phyloP scores from a whole-genome alignment of 2,329 filamentous ascomycete genomes.

The Fusarium scirpi region DNA sequence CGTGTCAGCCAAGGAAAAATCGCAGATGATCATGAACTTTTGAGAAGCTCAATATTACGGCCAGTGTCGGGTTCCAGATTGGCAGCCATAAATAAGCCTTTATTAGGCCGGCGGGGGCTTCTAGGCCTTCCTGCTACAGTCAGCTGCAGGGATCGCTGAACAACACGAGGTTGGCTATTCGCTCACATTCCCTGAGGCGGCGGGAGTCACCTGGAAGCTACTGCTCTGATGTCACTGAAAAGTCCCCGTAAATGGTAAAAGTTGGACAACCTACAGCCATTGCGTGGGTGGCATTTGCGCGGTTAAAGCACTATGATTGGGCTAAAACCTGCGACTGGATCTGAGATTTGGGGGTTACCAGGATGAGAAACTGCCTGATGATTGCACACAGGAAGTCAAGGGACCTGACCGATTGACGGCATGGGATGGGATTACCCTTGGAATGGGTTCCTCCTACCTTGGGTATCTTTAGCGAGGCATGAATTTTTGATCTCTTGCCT shows the following conservation, averaged over 20 bases:
- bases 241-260: slow-evolving; percentile 14
- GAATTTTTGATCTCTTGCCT: slow-evolving; percentile 16
- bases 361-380: slow-evolving; percentile 37
- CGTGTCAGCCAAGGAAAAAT: slow-evolving; percentile 18
- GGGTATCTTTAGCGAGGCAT: slow-evolving; percentile 25
- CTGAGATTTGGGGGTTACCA: slow-evolving; percentile 27
- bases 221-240: slow-evolving; percentile 37
- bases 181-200: slow-evolving; percentile 24
- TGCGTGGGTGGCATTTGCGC: slow-evolving; percentile 20
- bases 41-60: slow-evolving; percentile 1
- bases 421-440: slow-evolving; percentile 25
- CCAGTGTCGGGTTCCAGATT: slow-evolving; percentile 38
- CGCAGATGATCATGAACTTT: slow-evolving; percentile 28
- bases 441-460: slow-evolving; percentile 22
- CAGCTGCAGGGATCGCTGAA: slow-evolving; percentile 33
- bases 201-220: slow-evolving; percentile 28
- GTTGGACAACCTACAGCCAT: not conserved
- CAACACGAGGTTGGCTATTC: slow-evolving; percentile 38
- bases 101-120: not conserved
- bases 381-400: slow-evolving; percentile 32
- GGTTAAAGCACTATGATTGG: slow-evolving; percentile 23
- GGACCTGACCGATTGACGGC: slow-evolving; percentile 27
- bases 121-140: not conserved
- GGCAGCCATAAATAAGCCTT: not conserved
- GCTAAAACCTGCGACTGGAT: slow-evolving; percentile 17